Percentiles rank a stretch among this genome's conserved stretches.
Evolutionary conservation across 352 stramenopile species (phyloP).

Genomic region (Albugo laibachii): DNA sequence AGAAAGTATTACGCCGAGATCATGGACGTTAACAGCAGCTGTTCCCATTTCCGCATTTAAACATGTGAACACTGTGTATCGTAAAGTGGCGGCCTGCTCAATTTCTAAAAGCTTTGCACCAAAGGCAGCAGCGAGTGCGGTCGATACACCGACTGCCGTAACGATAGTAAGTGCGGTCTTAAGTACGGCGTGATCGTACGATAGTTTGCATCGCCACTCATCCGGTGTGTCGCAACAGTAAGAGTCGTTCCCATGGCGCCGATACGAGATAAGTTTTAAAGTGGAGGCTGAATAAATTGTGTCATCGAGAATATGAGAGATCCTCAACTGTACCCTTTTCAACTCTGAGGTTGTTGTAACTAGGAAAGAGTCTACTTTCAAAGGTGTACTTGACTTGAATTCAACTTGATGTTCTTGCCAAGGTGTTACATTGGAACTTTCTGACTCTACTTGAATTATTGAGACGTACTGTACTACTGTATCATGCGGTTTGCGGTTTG

Average conservation of each 20-base stretch:
- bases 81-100: background rate
- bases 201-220: constrained; percentile 8
- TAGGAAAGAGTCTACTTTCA: too few relatives aligned
- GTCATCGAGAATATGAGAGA: too few relatives aligned
- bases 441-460: too few relatives aligned
- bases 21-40: background rate
- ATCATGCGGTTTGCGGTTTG: too few relatives aligned
- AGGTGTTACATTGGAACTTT: too few relatives aligned
- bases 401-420: too few relatives aligned
- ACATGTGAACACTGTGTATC: constrained; percentile 5
- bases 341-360: too few relatives aligned
- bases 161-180: constrained; percentile 3
- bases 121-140: constrained; percentile 4
- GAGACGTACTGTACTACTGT: too few relatives aligned
- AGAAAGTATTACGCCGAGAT: background rate
- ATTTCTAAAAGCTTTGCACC: background rate
- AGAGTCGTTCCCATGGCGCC: constrained; percentile 12
- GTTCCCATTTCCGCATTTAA: constrained; percentile 4
- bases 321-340: too few relatives aligned
- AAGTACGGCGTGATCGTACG: constrained; percentile 8
- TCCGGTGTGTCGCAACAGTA: constrained; percentile 11
- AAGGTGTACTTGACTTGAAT: too few relatives aligned
- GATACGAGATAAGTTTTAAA: too few relatives aligned
- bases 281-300: too few relatives aligned
- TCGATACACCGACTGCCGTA: constrained; percentile 1